phyloP scores from a whole-genome alignment of 140 eudicot genomes.

The Flaveria floridana region DNA sequence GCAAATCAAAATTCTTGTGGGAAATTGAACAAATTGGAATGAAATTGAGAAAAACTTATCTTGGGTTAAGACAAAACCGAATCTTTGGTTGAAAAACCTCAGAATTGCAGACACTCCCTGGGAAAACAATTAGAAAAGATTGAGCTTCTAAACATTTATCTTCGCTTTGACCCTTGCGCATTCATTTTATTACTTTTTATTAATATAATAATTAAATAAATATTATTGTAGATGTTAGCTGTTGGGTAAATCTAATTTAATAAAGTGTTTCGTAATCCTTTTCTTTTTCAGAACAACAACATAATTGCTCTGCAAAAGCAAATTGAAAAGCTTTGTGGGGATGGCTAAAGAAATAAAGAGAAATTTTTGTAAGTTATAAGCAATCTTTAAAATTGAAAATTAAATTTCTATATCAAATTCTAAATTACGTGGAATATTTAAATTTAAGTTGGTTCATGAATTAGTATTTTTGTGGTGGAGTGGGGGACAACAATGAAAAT shows the following conservation, averaged over 20 bases:
- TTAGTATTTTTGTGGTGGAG: conserved; percentile 11
- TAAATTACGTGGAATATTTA: background rate
- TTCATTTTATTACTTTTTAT: conserved; percentile 11
- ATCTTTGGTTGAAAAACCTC: conserved; percentile 26
- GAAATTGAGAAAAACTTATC: conserved; percentile 35
- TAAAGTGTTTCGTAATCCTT: conserved; percentile 12
- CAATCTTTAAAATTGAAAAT: background rate
- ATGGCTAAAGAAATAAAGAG: conserved; percentile 1
- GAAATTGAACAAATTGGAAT: conserved; percentile 13
- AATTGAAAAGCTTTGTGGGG: conserved; percentile 12
- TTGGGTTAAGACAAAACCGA: conserved; percentile 26
- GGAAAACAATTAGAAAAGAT: conserved; percentile 28
- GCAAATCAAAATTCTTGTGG: conserved; percentile 8
- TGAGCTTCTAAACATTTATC: conserved; percentile 12
- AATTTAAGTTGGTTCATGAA: background rate
- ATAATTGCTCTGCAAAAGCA: conserved; percentile 31
- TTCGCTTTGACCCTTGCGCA: conserved; percentile 20
- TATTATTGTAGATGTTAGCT: background rate
- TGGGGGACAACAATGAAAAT: conserved; percentile 31
- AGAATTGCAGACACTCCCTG: conserved; percentile 25
- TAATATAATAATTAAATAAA: background rate
- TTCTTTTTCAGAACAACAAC: conserved; percentile 28
- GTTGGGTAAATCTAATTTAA: conserved; percentile 20
- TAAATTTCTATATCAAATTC: background rate
- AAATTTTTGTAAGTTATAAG: background rate